phyloP scores from a whole-genome alignment of 352 stramenopile genomes.

The Globisporangium solare region DNA sequence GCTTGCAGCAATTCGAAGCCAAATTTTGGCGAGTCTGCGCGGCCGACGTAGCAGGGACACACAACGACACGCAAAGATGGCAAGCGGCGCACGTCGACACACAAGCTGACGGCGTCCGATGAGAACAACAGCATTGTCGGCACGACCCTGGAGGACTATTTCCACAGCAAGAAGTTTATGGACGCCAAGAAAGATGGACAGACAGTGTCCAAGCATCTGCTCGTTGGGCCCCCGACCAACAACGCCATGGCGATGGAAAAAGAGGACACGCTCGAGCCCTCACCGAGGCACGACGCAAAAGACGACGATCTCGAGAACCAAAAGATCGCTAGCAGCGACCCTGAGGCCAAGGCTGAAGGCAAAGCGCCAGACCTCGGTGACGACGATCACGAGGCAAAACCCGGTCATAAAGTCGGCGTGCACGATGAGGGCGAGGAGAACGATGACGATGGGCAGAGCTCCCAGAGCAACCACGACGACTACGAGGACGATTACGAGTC shows the following conservation, averaged over 20 bases:
- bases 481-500: conserved; percentile 50
- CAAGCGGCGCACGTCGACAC: conserved; percentile 23
- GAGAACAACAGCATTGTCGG: conserved; percentile 22
- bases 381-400: neutral
- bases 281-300: neutral
- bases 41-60: too few species aligned
- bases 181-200: conserved; percentile 9
- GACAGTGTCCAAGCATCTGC: conserved; percentile 48
- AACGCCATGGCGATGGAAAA: conserved; percentile 53
- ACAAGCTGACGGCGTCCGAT: conserved; percentile 16
- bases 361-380: neutral
- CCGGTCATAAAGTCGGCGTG: neutral
- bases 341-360: conserved; percentile 6
- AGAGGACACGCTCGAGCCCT: neutral
- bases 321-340: neutral
- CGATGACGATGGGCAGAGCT: conserved; percentile 1
- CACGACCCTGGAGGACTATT: conserved; percentile 39
- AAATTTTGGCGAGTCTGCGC: too few species aligned
- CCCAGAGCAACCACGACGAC: conserved; percentile 13
- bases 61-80: conserved; percentile 11
- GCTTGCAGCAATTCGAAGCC: too few species aligned
- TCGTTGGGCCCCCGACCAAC: conserved; percentile 39
- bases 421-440: conserved; percentile 1
- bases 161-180: conserved; percentile 26
- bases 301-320: neutral